Conservation (phyloP, 164 flowering plant genomes). For the Aristolochia californica region DNA sequence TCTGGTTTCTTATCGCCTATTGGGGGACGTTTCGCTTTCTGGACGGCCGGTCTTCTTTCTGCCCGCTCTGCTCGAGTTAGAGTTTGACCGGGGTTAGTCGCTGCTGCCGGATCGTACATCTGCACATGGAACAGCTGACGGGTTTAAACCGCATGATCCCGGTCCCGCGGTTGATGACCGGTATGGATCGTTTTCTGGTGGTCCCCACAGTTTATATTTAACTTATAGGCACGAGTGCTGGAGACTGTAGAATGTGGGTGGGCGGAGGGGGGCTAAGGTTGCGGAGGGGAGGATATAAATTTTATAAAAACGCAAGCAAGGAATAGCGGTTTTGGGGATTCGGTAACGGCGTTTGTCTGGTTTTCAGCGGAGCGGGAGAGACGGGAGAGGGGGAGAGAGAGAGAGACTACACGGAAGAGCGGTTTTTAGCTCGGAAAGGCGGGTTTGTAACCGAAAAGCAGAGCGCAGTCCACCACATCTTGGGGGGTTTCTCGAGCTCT, state of each 20-base stretch:
- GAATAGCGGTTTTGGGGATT: background rate
- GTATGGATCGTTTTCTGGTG: no score
- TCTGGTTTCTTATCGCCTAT: background rate
- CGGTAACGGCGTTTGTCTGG: slow-evolving; percentile 6
- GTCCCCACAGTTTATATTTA: no score
- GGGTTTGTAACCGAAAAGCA: slow-evolving; percentile 1
- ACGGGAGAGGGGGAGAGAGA: no score
- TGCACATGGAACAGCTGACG: no score
- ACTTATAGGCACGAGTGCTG: no score
- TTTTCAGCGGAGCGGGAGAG: slow-evolving; percentile 2
- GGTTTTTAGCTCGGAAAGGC: background rate
- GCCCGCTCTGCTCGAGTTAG: no score
- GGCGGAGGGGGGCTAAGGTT: background rate
- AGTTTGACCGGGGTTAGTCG: slow-evolving; percentile 1
- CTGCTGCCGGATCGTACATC: no score
- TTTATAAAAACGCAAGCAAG: slow-evolving; percentile 2
- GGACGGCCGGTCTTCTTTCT: no score
- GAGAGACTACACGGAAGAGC: background rate
- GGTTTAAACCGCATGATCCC: no score
- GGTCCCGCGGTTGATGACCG: no score
- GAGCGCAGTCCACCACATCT: background rate
- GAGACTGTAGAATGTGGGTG: background rate
- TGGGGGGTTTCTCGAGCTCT: background rate
- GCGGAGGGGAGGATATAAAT: no score
- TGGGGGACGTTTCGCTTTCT: background rate